These are phyloP conservation scores for Epichloe bromicola DNA, from an alignment of 2,329 filamentous ascomycete genomes.

Conservation along the genomic window DNA sequence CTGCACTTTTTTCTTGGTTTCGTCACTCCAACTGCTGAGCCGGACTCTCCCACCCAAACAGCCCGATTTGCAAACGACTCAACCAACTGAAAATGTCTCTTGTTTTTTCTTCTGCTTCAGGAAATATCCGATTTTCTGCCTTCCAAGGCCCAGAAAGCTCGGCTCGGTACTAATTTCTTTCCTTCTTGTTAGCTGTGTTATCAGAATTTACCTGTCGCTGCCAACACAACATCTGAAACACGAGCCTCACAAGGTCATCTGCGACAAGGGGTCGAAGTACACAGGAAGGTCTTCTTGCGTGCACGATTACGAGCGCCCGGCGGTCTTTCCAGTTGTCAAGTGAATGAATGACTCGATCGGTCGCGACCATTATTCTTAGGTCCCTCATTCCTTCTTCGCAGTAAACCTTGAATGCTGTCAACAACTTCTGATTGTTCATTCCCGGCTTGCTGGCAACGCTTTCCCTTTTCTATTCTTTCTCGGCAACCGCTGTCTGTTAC, in stretches of 20 bases:
- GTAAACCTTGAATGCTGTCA: not conserved
- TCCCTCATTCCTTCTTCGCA: not conserved
- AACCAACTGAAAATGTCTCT: not conserved
- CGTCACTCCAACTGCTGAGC: not conserved
- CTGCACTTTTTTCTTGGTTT: not conserved
- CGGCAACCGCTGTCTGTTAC: not conserved
- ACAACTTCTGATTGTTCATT: not conserved
- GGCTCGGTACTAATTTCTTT: not conserved
- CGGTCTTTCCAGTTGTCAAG: not conserved
- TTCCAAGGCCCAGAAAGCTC: not conserved
- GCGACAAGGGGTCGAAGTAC: not conserved
- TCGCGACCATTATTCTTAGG: not conserved
- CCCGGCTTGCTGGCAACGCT: slow-evolving; percentile 1
- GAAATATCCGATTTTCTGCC: not conserved
- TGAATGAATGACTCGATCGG: not conserved
- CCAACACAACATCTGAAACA: slow-evolving; percentile 4
- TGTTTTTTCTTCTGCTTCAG: not conserved
- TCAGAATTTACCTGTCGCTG: not conserved
- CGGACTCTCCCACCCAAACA: not conserved
- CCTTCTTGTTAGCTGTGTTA: not conserved
- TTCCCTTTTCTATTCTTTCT: not conserved
- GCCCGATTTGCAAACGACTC: not conserved
- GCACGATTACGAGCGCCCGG: not conserved
- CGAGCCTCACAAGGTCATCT: not conserved
- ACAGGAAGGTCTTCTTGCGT: not conserved